Conservation (phyloP, 768 basidiomycete genomes). For the Pleurotus pulmonarius region DNA sequence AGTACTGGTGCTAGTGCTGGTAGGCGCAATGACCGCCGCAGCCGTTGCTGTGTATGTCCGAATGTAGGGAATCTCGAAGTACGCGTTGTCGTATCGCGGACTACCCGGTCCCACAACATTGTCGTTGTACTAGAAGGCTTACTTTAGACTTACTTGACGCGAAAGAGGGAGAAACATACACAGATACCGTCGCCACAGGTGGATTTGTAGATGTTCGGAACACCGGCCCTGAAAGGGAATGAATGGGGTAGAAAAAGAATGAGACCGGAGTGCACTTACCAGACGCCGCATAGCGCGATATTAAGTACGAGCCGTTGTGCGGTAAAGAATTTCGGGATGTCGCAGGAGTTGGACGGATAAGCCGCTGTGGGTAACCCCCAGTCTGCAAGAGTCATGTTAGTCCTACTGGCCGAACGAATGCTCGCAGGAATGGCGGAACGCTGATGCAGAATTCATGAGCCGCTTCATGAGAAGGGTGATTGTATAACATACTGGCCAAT, state of each 20-base stretch:
- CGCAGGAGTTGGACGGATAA: conserved; percentile 54
- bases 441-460: background rate
- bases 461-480: too few species aligned
- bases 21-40: background rate
- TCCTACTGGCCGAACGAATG: background rate
- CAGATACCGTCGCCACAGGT: conserved; percentile 24
- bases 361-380: conserved; percentile 63
- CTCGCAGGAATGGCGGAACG: conserved; percentile 3
- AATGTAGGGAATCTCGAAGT: conserved; percentile 66
- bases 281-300: conserved; percentile 6
- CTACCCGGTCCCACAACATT: conserved; percentile 43
- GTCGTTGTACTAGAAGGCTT: conserved; percentile 36
- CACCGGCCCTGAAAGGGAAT: conserved; percentile 36
- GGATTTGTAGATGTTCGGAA: conserved; percentile 31
- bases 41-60: conserved; percentile 30
- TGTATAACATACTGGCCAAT: background rate
- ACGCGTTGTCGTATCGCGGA: conserved; percentile 37
- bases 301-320: conserved; percentile 35
- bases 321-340: conserved; percentile 50
- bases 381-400: conserved; percentile 29
- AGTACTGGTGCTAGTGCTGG: too few species aligned
- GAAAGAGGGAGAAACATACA: background rate
- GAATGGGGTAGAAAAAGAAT: background rate
- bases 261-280: background rate
- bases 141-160: background rate